Evolutionary conservation across 2,329 filamentous ascomycete species (phyloP).

Genomic region (Penicillium sp.): DNA sequence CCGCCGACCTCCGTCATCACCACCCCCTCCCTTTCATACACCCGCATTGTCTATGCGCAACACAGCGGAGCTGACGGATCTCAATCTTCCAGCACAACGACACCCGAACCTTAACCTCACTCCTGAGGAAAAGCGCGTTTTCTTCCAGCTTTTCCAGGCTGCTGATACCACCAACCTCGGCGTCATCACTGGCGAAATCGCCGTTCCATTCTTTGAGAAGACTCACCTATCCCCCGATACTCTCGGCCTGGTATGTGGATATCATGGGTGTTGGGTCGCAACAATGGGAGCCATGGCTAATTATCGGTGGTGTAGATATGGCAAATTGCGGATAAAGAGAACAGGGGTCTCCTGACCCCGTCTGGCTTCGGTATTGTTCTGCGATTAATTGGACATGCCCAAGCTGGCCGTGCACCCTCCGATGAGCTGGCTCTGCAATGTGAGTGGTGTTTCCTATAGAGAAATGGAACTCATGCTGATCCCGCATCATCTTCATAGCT

Average conservation of each 20-base stretch:
- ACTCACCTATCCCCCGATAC: slow-evolving; percentile 77
- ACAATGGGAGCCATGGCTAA: background rate
- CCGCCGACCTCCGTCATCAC: slow-evolving; percentile 15
- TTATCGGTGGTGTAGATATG: slow-evolving; percentile 61
- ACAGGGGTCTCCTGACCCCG: slow-evolving; percentile 84
- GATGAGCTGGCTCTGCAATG: slow-evolving; percentile 72
- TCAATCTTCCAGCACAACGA: slow-evolving; percentile 22
- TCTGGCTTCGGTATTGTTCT: slow-evolving; percentile 88
- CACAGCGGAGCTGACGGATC: slow-evolving; percentile 22
- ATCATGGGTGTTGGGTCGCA: background rate
- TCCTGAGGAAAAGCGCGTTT: slow-evolving; percentile 84
- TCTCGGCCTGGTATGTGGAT: slow-evolving; percentile 67
- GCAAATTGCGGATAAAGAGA: slow-evolving; percentile 97
- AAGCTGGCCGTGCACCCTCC: slow-evolving; percentile 73
- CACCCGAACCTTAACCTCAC: slow-evolving; percentile 72
- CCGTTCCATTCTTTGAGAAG: slow-evolving; percentile 96
- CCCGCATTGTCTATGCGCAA: slow-evolving; percentile 2
- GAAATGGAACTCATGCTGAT: background rate
- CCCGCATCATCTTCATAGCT: slow-evolving; percentile 32
- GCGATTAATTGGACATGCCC: slow-evolving; percentile 88
- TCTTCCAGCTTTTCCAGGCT: slow-evolving; percentile 83
- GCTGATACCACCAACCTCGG: slow-evolving; percentile 86
- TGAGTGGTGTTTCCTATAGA: slow-evolving; percentile 28
- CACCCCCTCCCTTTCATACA: slow-evolving; percentile 7
- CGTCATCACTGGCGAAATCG: slow-evolving; percentile 89